Percentiles rank a stretch among this genome's conserved stretches.
Conservation (phyloP, 1,139 yeast species). For the Pneumocystis canis region DNA sequence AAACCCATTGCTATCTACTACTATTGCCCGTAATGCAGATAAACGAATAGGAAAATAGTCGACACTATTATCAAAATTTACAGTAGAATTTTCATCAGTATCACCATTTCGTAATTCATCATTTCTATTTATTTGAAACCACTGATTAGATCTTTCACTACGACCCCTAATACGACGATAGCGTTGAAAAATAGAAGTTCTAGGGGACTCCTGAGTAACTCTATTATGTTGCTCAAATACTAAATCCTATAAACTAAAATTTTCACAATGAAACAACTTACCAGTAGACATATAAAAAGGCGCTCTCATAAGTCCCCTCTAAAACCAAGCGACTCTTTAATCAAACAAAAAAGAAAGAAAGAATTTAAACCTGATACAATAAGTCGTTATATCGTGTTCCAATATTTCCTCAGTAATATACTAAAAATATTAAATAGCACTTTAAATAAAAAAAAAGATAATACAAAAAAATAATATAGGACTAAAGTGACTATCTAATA, state of each 20-base stretch:
- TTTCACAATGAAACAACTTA: neutral
- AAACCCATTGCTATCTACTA: neutral
- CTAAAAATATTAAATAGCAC: neutral
- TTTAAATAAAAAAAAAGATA: neutral
- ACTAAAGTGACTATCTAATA: neutral
- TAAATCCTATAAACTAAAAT: neutral
- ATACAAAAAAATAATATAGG: neutral
- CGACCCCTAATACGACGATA: neutral
- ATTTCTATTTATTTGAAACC: neutral
- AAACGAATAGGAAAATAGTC: neutral
- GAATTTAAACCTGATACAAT: neutral
- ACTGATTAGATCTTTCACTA: neutral
- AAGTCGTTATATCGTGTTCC: neutral
- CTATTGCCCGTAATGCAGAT: neutral
- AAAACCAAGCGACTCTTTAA: neutral
- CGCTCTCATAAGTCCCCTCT: neutral
- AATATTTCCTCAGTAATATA: neutral
- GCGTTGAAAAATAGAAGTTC: neutral
- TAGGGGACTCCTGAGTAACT: neutral
- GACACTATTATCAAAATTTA: neutral
- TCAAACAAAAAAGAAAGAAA: neutral
- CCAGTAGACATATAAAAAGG: slow-evolving; percentile 1
- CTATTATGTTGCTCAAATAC: neutral
- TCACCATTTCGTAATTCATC: neutral
- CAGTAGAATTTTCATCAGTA: neutral